Base-by-base conservation (phyloP, 176 grass and related monocot species). In the Oryza glaberrima region DNA sequence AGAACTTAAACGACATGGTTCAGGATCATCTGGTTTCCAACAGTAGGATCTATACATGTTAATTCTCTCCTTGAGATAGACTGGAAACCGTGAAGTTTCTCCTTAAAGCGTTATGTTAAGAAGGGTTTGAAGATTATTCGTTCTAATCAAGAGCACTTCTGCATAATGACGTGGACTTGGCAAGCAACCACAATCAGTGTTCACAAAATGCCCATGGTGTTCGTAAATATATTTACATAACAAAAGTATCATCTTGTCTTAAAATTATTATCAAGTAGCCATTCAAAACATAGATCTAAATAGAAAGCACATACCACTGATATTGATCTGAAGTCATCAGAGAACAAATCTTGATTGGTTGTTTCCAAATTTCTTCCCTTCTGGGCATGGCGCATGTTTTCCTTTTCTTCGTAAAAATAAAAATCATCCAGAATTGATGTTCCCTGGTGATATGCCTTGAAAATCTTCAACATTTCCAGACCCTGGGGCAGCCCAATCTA, bases 381-480 rank as follows among this genome's bases (percentile, higher is more conserved):
- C 20, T 61, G 56, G 56, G 56, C 56, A 22, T 20, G 7, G 1
- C 56, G 56, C 20, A 61, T 43, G 46, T 79, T 83, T 51, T 85
- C 70, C 44, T 80, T 88, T 30, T 87, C 77, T 81, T 90, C 91
- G 65, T 93, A 93, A 68, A 85, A 93, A 69, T 82, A 77, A 46
- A 93, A 93, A 47, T 93, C 91, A 11, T 93, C 91, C 43, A 93
- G 77, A 70, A 93, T 73, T 70, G 88, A 82, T 66, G 91, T 87
- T 78, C 28, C 81, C 69, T 67, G 73, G 46, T 4, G 60, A 81
- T 90, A 84, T 9, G 54, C 78, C 67, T 94, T 92, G 84, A 97
- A 94, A 86, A 94, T 88, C 79, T 76, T 67, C 82, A 94, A 72
- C 94, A 97, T 94, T 77, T 84, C 77, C 58, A 97, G 64, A 73